Evolutionary conservation across 306 rosid species (phyloP).

Genomic region (Fagus crenata): DNA sequence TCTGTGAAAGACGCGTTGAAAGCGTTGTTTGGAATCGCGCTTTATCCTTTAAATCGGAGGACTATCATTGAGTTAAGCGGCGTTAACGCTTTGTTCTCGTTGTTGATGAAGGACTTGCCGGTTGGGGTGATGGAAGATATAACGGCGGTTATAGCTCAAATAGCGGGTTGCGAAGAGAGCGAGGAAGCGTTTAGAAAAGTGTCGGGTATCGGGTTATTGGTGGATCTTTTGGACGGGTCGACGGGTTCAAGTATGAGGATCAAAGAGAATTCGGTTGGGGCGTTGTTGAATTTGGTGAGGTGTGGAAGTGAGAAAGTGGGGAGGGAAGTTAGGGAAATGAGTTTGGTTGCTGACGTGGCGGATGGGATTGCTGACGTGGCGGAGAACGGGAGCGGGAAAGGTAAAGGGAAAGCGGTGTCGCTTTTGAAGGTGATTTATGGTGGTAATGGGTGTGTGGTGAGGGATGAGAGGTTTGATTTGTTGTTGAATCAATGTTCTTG

Average conservation of each 20-base stretch:
- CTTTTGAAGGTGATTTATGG: conserved; percentile 50
- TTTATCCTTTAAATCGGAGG: conserved; percentile 56
- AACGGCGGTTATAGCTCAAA: conserved; percentile 87
- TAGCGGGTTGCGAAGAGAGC: conserved; percentile 91
- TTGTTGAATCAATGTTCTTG: conserved; percentile 33
- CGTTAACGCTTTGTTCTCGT: conserved; percentile 56
- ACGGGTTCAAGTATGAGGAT: conserved; percentile 66
- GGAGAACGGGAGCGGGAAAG: conserved; percentile 52
- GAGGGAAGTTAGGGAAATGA: conserved; percentile 52
- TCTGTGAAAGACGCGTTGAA: conserved; percentile 83
- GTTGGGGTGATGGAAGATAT: conserved; percentile 82
- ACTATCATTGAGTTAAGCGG: conserved; percentile 60
- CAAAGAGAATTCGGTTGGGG: conserved; percentile 78
- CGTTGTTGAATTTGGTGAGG: conserved; percentile 60
- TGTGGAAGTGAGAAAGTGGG: conserved; percentile 58
- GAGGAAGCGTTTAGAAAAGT: conserved; percentile 56
- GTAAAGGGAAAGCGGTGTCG: conserved; percentile 56
- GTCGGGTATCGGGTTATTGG: conserved; percentile 55
- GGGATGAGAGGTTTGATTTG: conserved; percentile 49
- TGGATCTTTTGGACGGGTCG: conserved; percentile 57
- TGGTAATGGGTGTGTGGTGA: conserved; percentile 23
- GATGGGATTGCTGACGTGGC: conserved; percentile 51
- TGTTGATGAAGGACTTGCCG: conserved; percentile 53
- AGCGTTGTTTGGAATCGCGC: conserved; percentile 78
- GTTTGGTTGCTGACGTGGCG: conserved; percentile 48